Evolutionary conservation across 1,139 yeast genomes (phyloP), one percentile per base, ranked within the genome.

Genomic region (Hanseniaspora uvarum): DNA sequence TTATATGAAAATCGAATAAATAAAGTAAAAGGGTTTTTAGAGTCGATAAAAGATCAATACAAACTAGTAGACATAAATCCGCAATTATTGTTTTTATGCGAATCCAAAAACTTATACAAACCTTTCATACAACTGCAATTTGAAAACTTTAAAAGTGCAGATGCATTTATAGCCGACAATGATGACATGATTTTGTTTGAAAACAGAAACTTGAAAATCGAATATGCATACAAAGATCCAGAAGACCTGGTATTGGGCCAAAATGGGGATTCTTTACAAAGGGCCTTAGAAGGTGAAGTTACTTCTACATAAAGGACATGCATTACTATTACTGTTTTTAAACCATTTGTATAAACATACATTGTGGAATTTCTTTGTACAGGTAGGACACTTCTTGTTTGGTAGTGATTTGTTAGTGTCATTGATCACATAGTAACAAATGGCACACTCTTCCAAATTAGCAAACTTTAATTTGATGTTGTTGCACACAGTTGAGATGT

Each of bases 321-420:
- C 83, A 60, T 87, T 83, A 55, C 86, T 78, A 46, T 94, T 94
- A 18, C 95, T 86, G 61, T 95, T 87, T 72, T 87, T 86, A 70
- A 92, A 92, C 99, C 99, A 92, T 67, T 89, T 86, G 73, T 87
- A 89, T 55, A 92, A 74, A 74, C 99, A 92, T 11, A 94, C 95
- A n/a, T 96, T 83, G 67, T 92, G 99, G 74, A 89, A 92, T 68
- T 84, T 86, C 72, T 94, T 89, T 63, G 80, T 80, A 74, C 99
- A 92, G 0, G 96, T 88, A 14, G 83, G 74, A 69, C 99, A 92
- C 5, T 77, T 77, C 69, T 88, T 89, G 37, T 87, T 80, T 5
- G 99, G 98, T 57, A 92, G 75, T 4, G 96, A 83, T 63, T 86
- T 85, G 63, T 89, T 96, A 60, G 86, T 92, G 12, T 74, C 74